Evolutionary conservation across 768 basidiomycete species (phyloP), one percentile per base, ranked within the genome.

Genomic region (Boletus insuetus): DNA sequence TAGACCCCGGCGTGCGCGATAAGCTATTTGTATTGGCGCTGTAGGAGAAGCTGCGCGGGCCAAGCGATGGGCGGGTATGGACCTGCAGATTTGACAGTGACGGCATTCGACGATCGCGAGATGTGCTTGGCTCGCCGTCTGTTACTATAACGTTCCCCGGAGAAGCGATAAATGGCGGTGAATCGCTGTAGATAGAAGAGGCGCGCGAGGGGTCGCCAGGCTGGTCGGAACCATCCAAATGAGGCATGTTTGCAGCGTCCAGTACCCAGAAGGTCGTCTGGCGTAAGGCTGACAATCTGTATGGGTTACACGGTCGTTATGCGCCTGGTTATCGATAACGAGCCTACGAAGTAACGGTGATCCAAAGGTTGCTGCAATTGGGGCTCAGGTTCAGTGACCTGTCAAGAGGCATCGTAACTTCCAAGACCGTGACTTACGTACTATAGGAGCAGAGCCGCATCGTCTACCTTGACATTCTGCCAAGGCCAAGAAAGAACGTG

Each of bases 201-300:
- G 94, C 87, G 67, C 91, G 91, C 63, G 94, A 75, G 82, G 89
- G 88, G 77, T 91, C 85, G 66, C 91, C 84, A 69, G 89, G 95
- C 74, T 93, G 89, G 74, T 85, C 86, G 72, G 94, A 79, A 63
- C 80, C 81, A 56, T 91, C 93, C 65, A 40, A 35, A 53, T 24
- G 32, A 20, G 58, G 56, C 62, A 66, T 64, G 50, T 34, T 14
- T 13, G 12, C 35, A 35, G 14, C 14, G 34, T 35, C 34, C 14
- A 11, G 32, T 43, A n/a, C 47, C 17, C 32, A 10, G 13, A 40
- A 24, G 26, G 26, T 29, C 34, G 49, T n/a, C 29, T 9, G 50
- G 31, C 32, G 32, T 22, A 46, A 24, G 16, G 16, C 20, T 16
- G 22, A 40, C 22, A 24, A 37, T 49, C 20, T 6, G 24, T 9